Evolutionary conservation across 2,329 filamentous ascomycete species (phyloP).

Genomic region (Cadophora malorum): DNA sequence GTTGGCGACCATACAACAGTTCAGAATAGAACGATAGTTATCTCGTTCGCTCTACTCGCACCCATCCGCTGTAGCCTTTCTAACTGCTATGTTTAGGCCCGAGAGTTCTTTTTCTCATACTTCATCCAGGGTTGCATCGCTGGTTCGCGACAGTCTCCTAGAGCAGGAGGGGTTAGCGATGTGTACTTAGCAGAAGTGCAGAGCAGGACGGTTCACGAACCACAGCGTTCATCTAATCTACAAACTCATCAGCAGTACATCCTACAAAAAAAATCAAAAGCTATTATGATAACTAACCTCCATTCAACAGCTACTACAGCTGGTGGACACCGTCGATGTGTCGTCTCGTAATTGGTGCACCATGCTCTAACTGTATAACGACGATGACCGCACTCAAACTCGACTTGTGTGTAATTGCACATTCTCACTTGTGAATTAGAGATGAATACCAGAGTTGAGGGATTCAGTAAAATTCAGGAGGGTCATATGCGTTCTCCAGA

Average conservation of each 20-base stretch:
- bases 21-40: too few relatives aligned
- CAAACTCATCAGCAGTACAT: neutral
- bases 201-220: conserved; percentile 4
- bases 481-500: neutral
- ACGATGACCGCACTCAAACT: conserved; percentile 61
- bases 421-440: conserved; percentile 8
- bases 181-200: neutral
- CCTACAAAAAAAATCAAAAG: too few relatives aligned
- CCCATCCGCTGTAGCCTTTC: neutral
- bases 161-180: neutral
- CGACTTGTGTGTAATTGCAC: conserved; percentile 54
- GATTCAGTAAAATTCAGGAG: neutral
- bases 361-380: conserved; percentile 60
- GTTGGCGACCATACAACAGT: too few relatives aligned
- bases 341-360: conserved; percentile 50
- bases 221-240: conserved; percentile 6
- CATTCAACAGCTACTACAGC: neutral
- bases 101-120: neutral
- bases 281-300: neutral
- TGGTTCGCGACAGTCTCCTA: neutral
- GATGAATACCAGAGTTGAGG: neutral
- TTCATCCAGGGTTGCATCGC: neutral
- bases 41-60: too few relatives aligned
- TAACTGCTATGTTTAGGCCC: neutral
- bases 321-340: conserved; percentile 1